Evolutionary conservation across 768 basidiomycete genomes (phyloP), one percentile per base, ranked within the genome.

Genomic region (Psilocybe azurescens): DNA sequence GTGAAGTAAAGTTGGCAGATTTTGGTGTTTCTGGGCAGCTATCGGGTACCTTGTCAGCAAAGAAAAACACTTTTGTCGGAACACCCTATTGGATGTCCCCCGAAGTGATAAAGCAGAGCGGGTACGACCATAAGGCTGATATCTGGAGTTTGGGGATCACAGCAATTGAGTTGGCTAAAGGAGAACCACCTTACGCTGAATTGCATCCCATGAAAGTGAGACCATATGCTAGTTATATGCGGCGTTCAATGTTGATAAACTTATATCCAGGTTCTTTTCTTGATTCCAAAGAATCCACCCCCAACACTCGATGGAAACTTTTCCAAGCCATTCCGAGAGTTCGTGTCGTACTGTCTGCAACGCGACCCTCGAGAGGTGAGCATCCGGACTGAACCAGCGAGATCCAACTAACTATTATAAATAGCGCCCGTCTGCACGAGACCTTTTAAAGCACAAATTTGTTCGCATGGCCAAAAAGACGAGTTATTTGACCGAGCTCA

Each of bases 11-110:
- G 74, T 83, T 99, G 28, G 97, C 97, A 49, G 97, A 99, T 73
- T 99, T 99, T 71, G 97, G 97, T 71, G 97, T 99, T 3, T 98
- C 96, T 1, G 97, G 97, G 30, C 97, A 99, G 71, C 83, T 99
- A 30, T 95, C 93, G 20, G 95, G 95, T 3, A 96, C 93, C 1
- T 79, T 96, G 48, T 93, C 91, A 10, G 93, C 93, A 18, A 95
- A 94, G 85, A 95, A 98, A 86, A 99, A 99, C 69, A 99, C 97
- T 0, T 98, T 96, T 73, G 97, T 97, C 33, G 94, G 94, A 30
- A 96, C 97, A 16, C 97, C 97, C 3, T 99, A 99, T 73, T 99
- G 97, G 97, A 99, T 99, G 97, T 95, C 94, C 6, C 97, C 97
- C 5, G 97, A 99, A 73, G 96, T 99, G 24, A 99, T 99, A 81